Evolutionary conservation across 495 filamentous ascomycete species (phyloP).

Genomic region (Neurospora tetrasperma): DNA sequence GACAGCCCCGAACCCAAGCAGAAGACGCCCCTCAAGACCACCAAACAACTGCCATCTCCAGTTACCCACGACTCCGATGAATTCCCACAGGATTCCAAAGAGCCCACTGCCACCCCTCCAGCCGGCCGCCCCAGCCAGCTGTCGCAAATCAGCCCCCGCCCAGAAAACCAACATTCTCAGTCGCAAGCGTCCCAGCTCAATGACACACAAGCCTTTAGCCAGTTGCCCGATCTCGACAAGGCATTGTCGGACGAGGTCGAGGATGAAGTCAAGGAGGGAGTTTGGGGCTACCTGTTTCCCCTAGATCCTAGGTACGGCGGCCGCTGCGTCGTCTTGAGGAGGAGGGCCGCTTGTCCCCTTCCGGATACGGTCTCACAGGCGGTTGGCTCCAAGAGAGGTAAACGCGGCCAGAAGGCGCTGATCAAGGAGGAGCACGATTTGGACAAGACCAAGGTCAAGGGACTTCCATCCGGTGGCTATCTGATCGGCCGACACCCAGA

Average conservation of each 20-base stretch:
- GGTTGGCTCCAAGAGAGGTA: conserved; percentile 15
- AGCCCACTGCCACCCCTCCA: conserved; percentile 62
- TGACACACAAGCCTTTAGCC: conserved; percentile 60
- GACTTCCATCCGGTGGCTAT: conserved; percentile 68
- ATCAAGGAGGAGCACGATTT: conserved; percentile 46
- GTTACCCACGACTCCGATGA: conserved; percentile 59
- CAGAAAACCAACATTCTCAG: conserved; percentile 35
- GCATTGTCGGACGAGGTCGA: conserved; percentile 69
- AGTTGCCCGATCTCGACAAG: conserved; percentile 54
- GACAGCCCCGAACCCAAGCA: conserved; percentile 23
- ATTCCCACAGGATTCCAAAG: conserved; percentile 46
- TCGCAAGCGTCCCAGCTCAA: conserved; percentile 42
- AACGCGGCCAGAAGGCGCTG: conserved; percentile 30
- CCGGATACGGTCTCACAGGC: conserved; percentile 27
- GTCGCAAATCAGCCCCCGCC: conserved; percentile 24
- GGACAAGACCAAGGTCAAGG: conserved; percentile 46
- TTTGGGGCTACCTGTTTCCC: conserved; percentile 92
- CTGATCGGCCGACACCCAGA: conserved; percentile 88
- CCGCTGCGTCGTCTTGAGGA: conserved; percentile 60
- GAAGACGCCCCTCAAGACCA: conserved; percentile 51
- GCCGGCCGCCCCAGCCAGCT: conserved; percentile 49
- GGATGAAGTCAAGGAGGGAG: conserved; percentile 79
- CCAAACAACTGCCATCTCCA: conserved; percentile 71
- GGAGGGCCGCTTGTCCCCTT: conserved; percentile 52
- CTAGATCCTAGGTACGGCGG: conserved; percentile 58